Evolutionary conservation across 176 grass and related monocot genomes (phyloP).

Genomic region (Miscanthus lutarioriparius): DNA sequence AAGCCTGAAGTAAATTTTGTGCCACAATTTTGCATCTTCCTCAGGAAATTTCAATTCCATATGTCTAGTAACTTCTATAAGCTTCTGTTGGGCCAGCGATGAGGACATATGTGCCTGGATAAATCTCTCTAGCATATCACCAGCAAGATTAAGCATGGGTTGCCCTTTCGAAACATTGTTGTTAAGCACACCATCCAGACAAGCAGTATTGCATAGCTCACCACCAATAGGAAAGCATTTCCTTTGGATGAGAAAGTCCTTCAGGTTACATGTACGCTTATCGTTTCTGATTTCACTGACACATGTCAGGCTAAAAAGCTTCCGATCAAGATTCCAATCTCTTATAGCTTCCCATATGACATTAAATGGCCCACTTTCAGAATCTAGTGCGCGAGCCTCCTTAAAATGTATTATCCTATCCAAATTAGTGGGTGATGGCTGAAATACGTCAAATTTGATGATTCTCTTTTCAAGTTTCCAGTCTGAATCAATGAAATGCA

Average conservation of each 20-base stretch:
- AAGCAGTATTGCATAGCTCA: slow-evolving; percentile 35
- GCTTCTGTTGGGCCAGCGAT: slow-evolving; percentile 12
- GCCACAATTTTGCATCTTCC: slow-evolving; percentile 45
- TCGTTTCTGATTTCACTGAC: slow-evolving; percentile 36
- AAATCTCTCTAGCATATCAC: slow-evolving; percentile 29
- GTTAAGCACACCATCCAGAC: slow-evolving; percentile 41
- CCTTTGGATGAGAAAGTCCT: slow-evolving; percentile 31
- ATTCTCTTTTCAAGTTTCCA: slow-evolving; percentile 51
- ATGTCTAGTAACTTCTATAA: slow-evolving; percentile 20
- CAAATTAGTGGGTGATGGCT: slow-evolving; percentile 9
- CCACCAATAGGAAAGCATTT: slow-evolving; percentile 45
- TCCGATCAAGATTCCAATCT: slow-evolving; percentile 51
- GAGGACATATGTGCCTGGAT: slow-evolving; percentile 12
- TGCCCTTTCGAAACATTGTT: slow-evolving; percentile 22
- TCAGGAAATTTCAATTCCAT: slow-evolving; percentile 29
- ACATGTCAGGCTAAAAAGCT: slow-evolving; percentile 45
- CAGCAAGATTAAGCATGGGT: slow-evolving; percentile 25
- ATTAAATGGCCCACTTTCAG: slow-evolving; percentile 32
- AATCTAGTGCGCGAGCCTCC: slow-evolving; percentile 31
- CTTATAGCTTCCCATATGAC: slow-evolving; percentile 46
- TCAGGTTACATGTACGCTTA: slow-evolving; percentile 19
- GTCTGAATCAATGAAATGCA: slow-evolving; percentile 43
- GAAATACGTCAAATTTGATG: slow-evolving; percentile 45
- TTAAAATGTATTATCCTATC: slow-evolving; percentile 42
- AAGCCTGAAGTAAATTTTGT: slow-evolving; percentile 47